Evolutionary conservation across 148 eudicot genomes (phyloP), one percentile per base, ranked within the genome.

Genomic region (Chenopodium formosanum): DNA sequence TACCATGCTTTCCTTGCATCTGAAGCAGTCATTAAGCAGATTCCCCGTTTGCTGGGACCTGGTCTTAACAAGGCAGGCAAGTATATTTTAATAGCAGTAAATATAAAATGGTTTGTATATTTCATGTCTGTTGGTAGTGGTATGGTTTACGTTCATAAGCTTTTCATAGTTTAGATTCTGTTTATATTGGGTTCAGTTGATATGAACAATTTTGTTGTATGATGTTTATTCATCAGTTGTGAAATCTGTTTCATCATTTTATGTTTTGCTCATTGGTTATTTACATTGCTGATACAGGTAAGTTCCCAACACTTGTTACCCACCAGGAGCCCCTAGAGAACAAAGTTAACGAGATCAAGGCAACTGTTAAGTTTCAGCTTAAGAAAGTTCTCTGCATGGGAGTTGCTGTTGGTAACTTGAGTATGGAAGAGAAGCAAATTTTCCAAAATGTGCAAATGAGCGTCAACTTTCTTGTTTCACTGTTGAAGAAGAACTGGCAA

Each of bases 321-420:
- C 94, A 91, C 86, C 94, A 91, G 58, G 94, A 91, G 68, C 87
- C 92, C 22, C 85, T 91, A 0, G 92, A 91, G 81, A 81, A 86
- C 72, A 91, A 91, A 65, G 92, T 91, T 0, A 89, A 90, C 60
- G 94, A 91, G 79, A 84, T 82, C 66, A 91, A 91, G 79, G 94
- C 94, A 2, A 91, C 92, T 1, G 88, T 91, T 11, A 91, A 91
- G 85, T 91, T 91, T 81, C 94, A 91, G 67, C 84, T 91, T 75
- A 91, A 91, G 85, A 91, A 91, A 85, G 94, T 91, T 40, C 89
- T 91, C 25, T 91, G 94, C 86, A 91, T 91, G 94, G 94, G 94
- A 37, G 94, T 91, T 77, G 94, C 94, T 82, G 91, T 91, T 66
- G 94, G 90, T 1, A 91, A 91, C 84, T 85, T 84, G 73, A 78